Evolutionary conservation across 208 protist species (phyloP), one percentile per base, ranked within the genome.

Genomic region (Trypanosoma conorhini): DNA sequence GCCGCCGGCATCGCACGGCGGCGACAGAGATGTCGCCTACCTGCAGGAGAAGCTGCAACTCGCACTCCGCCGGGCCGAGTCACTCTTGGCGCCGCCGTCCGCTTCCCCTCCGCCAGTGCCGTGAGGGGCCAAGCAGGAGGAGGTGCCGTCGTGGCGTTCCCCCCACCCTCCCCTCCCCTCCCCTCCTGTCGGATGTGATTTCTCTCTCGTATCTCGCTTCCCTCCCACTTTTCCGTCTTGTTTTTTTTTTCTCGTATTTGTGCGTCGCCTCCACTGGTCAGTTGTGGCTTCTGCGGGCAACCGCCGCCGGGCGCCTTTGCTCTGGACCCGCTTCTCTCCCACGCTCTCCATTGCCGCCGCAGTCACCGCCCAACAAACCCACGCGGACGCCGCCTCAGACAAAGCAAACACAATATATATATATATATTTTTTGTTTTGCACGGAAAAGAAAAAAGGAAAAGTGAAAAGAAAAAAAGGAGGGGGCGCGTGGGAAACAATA

Each of bases 241-340:
- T 75, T 44, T 33, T 59, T 72, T 74, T 69, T 65, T 55, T 40
- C 56, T 48, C 59, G n/a, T n/a, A n/a, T n/a, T n/a, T 74, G 68
- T 38, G 12, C 19, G 33, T 68, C 30, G 48, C 44, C 1, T 62
- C 42, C 42, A 46, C 42, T 12, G 9, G 42, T 10, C n/a, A 10
- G 42, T 46, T 46, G 42, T 19, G 42, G 5, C 42, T 21, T 46
- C 8, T 46, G 42, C 42, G 42, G 42, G 17, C 17, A 19, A 46
- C 8, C 42, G 17, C 42, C 17, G 42, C 8, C 1, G 42, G 42
- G 66, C 22, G 7, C 48, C 22, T 60, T 61, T 46, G 7, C 67
- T 51, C 22, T 31, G 12, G 12, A 1, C 26, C 19, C 26, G 22
- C n/a, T 21, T 26, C 50, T 54, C 19, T 54, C 50, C n/a, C 50